These are phyloP conservation scores for Acanthamoeba sp. DNA, from an alignment of 208 protist species.

Conservation along the genomic window DNA sequence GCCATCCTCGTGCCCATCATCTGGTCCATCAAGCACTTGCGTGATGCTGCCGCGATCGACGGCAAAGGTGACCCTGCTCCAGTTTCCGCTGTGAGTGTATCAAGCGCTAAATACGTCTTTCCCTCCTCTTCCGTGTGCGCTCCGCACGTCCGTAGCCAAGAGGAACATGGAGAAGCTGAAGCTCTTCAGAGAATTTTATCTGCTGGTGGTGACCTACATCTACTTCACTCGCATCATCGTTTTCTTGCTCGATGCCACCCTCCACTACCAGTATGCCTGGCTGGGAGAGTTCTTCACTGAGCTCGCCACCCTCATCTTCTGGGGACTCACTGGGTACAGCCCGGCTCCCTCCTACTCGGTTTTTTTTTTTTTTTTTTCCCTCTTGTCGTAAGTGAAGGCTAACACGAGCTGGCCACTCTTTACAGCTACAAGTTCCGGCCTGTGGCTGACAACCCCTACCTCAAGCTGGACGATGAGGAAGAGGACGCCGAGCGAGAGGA, in stretches of 20 bases:
- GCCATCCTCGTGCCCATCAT: conserved; percentile 91
- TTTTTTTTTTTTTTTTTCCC: background rate
- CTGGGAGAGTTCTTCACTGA: conserved; percentile 57
- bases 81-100: background rate
- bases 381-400: no score
- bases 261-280: conserved; percentile 51
- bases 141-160: conserved; percentile 67
- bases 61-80: conserved; percentile 71
- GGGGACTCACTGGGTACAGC: conserved; percentile 14
- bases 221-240: conserved; percentile 93
- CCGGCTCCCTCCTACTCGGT: background rate
- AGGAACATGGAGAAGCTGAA: conserved; percentile 85
- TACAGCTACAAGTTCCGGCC: conserved; percentile 57
- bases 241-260: conserved; percentile 61
- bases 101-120: no score
- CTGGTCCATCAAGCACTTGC: conserved; percentile 89
- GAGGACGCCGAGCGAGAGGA: conserved; percentile 15
- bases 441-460: conserved; percentile 28
- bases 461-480: conserved; percentile 56
- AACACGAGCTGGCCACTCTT: background rate
- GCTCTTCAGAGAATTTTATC: conserved; percentile 92
- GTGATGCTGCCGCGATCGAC: conserved; percentile 66
- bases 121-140: no score
- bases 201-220: conserved; percentile 90
- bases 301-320: conserved; percentile 55